Evolutionary conservation across 2,329 filamentous ascomycete genomes (phyloP), one percentile per base, ranked within the genome.

Genomic region (Fusarium nelsonii): DNA sequence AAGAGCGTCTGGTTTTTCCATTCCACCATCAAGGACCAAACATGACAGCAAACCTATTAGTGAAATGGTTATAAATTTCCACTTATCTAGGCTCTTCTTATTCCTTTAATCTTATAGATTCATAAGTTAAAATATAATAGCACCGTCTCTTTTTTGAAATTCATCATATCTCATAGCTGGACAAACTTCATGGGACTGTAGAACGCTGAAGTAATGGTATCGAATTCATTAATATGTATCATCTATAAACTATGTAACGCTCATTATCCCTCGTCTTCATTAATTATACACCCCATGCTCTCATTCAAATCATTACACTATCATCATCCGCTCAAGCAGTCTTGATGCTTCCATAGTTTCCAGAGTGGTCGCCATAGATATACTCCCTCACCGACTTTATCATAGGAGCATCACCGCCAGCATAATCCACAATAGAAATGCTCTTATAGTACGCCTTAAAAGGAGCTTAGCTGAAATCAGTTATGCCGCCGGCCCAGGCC

Each of bases 401-500:
- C 1, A 71, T 73, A 3, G 74, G 69, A 4, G 49, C 58, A 28
- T 79, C 77, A 60, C 79, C 80, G 34, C 81, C 80, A 60, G 80
- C 78, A 68, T 83, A 83, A 69, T 85, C 83, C 46, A 77, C 72
- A 57, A 85, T 78, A 33, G 74, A 79, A 58, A 84, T 73, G 54
- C 78, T 79, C 80, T 84, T 80, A 77, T 84, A 83, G 75, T 80
- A 80, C 55, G 80, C 82, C 4, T 73, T 73, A 75, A 82, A 83
- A 8, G 83, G 81, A 39, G 75, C 82, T 65, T 82, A 59, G 48
- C 68, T 73, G 74, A 82, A 84, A 70, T 84, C 79, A 67, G 83
- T 79, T 58, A 75, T 69, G 65, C 91, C 91, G 68, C 90, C 90
- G 39, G 88, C 87, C 89, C 89, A 91, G 56, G 83, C 63, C 62